Evolutionary conservation across 78 protist species (phyloP).

Genomic region (Chrysochromulina tobinii): DNA sequence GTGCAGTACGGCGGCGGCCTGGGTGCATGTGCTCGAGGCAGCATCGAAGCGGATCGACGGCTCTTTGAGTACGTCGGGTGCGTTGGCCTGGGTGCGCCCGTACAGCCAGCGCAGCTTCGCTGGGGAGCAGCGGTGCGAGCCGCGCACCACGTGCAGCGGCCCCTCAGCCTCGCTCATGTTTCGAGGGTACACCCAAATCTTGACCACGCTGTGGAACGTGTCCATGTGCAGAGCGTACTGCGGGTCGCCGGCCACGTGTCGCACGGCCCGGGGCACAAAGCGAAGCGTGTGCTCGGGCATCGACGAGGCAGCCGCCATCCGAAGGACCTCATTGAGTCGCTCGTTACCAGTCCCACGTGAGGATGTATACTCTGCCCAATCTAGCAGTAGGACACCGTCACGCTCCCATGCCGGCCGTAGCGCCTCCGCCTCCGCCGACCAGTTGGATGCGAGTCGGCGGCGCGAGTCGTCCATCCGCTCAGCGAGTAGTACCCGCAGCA

Average conservation of each 20-base stretch:
- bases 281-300: background rate
- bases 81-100: background rate
- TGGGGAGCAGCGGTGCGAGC: background rate
- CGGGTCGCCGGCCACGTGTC: background rate
- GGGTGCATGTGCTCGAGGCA: background rate
- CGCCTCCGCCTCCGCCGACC: background rate
- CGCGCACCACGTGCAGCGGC: background rate
- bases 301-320: background rate
- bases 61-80: background rate
- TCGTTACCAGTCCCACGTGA: background rate
- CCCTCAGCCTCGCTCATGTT: background rate
- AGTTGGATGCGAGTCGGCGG: background rate
- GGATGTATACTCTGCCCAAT: background rate
- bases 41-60: slow-evolving; percentile 20
- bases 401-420: background rate
- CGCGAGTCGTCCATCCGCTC: background rate
- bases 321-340: background rate
- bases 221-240: background rate
- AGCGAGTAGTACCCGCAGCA: background rate
- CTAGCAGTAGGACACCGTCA: background rate
- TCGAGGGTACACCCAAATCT: slow-evolving; percentile 8
- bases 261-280: background rate
- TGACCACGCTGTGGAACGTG: slow-evolving; percentile 4
- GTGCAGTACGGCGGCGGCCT: background rate
- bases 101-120: slow-evolving; percentile 25